These are phyloP conservation scores for Onygena corvina DNA, from an alignment of 2,329 filamentous ascomycete genomes.

Conservation along the genomic window DNA sequence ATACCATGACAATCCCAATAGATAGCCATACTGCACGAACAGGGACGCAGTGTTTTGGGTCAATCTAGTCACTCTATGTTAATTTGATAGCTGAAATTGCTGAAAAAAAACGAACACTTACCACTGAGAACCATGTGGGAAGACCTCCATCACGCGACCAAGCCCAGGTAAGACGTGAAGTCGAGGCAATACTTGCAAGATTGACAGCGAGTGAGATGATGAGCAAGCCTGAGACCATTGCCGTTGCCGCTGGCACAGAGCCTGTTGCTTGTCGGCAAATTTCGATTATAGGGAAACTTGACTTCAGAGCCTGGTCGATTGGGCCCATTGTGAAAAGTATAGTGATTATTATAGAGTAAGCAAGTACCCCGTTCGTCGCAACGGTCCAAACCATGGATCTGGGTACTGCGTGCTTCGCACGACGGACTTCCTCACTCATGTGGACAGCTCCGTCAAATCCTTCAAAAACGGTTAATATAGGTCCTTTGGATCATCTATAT, in stretches of 20 bases:
- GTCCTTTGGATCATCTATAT: not conserved
- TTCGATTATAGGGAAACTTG: slow-evolving; percentile 34
- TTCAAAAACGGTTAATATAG: slow-evolving; percentile 11
- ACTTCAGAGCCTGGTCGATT: slow-evolving; percentile 23
- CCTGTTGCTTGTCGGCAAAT: slow-evolving; percentile 33
- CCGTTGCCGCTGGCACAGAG: slow-evolving; percentile 32
- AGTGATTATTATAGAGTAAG: slow-evolving; percentile 32
- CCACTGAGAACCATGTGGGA: slow-evolving; percentile 28
- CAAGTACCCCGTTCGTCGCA: slow-evolving; percentile 33
- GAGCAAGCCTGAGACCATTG: slow-evolving; percentile 30
- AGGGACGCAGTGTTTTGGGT: slow-evolving; percentile 26
- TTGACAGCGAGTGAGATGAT: slow-evolving; percentile 31
- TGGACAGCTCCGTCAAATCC: slow-evolving; percentile 40
- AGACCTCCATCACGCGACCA: slow-evolving; percentile 40
- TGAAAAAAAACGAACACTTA: slow-evolving; percentile 9
- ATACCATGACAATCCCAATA: slow-evolving; percentile 23
- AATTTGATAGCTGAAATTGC: not conserved
- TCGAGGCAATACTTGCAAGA: slow-evolving; percentile 36
- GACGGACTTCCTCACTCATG: slow-evolving; percentile 37
- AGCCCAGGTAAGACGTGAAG: slow-evolving; percentile 39
- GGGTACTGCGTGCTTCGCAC: slow-evolving; percentile 37
- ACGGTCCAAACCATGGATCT: slow-evolving; percentile 36
- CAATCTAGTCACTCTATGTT: slow-evolving; percentile 21
- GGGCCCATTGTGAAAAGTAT: slow-evolving; percentile 37
- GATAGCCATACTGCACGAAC: slow-evolving; percentile 29